Conservation (phyloP, 139 green algal genomes). For the Chlamydomonas urium region DNA sequence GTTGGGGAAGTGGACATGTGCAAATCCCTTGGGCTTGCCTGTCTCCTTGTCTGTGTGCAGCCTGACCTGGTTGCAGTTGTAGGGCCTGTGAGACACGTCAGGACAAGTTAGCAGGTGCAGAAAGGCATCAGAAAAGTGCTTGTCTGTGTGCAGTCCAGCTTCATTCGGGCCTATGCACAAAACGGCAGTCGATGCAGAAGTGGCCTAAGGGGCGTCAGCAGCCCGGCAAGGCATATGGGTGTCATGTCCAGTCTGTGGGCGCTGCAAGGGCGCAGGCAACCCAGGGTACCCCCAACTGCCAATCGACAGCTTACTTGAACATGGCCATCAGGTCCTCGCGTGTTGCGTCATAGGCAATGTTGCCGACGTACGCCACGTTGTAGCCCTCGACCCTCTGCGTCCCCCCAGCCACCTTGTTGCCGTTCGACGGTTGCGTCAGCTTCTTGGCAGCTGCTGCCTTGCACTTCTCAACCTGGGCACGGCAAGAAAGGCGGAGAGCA, state of each 20-base stretch:
- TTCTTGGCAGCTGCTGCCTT: conserved; percentile 27
- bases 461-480: conserved; percentile 47
- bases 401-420: not conserved
- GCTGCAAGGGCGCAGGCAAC: no score
- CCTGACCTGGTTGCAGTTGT: conserved; percentile 45
- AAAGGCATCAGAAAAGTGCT: no score
- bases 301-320: no score
- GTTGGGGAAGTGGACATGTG: conserved; percentile 81
- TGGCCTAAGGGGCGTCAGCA: no score
- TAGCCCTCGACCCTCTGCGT: conserved; percentile 50
- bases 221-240: no score
- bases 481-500: not conserved
- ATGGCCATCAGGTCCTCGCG: conserved; percentile 53
- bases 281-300: no score
- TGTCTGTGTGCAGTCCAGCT: no score
- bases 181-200: no score
- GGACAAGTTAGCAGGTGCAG: no score
- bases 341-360: conserved; percentile 69
- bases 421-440: not conserved
- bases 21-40: conserved; percentile 73
- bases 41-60: conserved; percentile 79
- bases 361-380: conserved; percentile 77
- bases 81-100: no score
- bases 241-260: no score
- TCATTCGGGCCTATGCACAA: no score